These are phyloP conservation scores for Rosa multiflora DNA, from an alignment of 306 rosid genomes.

Conservation along the genomic window DNA sequence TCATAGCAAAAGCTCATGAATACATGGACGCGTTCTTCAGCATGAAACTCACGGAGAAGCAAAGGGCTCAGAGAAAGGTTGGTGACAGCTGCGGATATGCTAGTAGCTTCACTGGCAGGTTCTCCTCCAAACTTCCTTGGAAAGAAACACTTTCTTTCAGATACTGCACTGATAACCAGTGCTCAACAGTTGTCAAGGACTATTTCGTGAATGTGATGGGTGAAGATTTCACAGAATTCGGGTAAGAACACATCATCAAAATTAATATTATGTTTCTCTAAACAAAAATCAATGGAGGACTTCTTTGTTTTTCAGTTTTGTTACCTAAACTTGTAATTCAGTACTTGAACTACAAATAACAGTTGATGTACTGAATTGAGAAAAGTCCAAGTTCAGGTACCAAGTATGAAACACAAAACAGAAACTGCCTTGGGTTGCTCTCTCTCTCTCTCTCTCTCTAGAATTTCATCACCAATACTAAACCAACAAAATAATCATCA, in stretches of 20 bases:
- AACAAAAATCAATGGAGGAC: not conserved
- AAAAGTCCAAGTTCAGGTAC: not conserved
- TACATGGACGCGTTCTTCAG: conserved; percentile 54
- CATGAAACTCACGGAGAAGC: conserved; percentile 57
- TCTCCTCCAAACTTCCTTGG: conserved; percentile 90
- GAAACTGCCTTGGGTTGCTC: not conserved
- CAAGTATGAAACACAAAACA: not conserved
- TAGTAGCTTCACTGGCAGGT: conserved; percentile 77
- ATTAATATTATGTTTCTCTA: not conserved
- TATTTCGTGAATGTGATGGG: conserved; percentile 63
- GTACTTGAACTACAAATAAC: no score
- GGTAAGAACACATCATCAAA: conserved; percentile 42
- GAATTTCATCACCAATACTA: not conserved
- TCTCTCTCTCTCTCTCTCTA: conserved; percentile 2
- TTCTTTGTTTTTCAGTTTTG: not conserved
- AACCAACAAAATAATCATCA: conserved; percentile 3
- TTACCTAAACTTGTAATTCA: not conserved
- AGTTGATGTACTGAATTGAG: not conserved
- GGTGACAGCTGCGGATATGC: conserved; percentile 85
- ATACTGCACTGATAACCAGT: conserved; percentile 28
- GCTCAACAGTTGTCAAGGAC: conserved; percentile 49
- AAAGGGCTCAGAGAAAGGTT: conserved; percentile 52
- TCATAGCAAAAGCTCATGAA: conserved; percentile 45
- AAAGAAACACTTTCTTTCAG: conserved; percentile 79
- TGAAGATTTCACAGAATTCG: conserved; percentile 53